These are phyloP conservation scores for Rosa hybrid DNA, from an alignment of 331 rosid species.

Conservation along the genomic window DNA sequence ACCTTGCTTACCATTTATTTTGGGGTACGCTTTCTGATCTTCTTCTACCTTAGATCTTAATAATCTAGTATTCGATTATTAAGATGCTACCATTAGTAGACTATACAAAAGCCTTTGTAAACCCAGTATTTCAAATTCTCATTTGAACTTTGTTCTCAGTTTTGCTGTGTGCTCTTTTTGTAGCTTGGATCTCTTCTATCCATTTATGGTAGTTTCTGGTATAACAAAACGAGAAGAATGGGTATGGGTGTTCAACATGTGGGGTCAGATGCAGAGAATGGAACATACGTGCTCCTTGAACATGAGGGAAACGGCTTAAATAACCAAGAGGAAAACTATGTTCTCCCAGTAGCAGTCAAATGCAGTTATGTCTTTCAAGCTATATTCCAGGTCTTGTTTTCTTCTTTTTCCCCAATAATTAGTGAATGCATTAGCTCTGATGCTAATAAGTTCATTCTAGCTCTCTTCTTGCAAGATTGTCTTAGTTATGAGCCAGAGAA, in stretches of 20 bases:
- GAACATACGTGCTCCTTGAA: constrained; percentile 50
- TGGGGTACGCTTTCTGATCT: constrained; percentile 52
- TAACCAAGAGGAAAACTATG: constrained; percentile 7
- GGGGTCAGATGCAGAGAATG: constrained; percentile 53
- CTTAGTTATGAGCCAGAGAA: not conserved
- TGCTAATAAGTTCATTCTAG: not conserved
- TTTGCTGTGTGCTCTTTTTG: constrained; percentile 23
- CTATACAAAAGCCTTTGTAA: constrained; percentile 7
- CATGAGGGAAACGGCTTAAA: constrained; percentile 34
- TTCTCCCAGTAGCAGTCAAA: constrained; percentile 27
- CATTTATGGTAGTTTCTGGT: constrained; percentile 55
- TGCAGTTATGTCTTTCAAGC: constrained; percentile 47
- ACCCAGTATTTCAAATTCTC: not conserved
- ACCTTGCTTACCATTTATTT: constrained; percentile 69
- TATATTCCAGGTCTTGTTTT: constrained; percentile 58
- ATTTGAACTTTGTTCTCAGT: not conserved
- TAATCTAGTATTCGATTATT: not conserved
- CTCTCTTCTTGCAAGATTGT: not conserved
- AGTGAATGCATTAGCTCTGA: not conserved
- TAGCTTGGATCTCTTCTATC: constrained; percentile 69
- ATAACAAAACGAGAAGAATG: constrained; percentile 31
- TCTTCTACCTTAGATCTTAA: constrained; percentile 9
- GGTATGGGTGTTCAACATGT: constrained; percentile 24
- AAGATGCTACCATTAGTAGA: not conserved
- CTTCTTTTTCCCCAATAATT: not conserved